A percentile compares a stretch with the other conserved stretches of the same genome.
These are phyloP conservation scores for Crepidotus variabilis DNA, from an alignment of 768 basidiomycete genomes.

Conservation along the genomic window DNA sequence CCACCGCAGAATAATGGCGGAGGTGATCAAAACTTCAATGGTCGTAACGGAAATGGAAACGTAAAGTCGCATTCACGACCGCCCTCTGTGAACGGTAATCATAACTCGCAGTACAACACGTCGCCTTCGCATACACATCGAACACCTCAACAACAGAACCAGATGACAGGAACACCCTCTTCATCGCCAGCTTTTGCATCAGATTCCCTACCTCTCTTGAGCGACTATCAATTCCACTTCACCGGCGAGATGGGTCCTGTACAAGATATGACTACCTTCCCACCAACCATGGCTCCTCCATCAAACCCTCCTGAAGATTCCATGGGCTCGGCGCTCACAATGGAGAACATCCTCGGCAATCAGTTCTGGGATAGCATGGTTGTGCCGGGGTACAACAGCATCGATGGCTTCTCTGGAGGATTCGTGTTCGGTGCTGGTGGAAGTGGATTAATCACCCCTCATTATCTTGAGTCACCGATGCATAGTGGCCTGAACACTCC, in stretches of 20 bases:
- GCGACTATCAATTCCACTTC: slow-evolving; percentile 55
- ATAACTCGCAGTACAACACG: slow-evolving; percentile 13
- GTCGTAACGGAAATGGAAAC: slow-evolving; percentile 1
- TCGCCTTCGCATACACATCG: background rate
- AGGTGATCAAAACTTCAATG: background rate
- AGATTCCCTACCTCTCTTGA: slow-evolving; percentile 11
- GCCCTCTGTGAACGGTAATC: slow-evolving; percentile 8
- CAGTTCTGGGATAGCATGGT: slow-evolving; percentile 89
- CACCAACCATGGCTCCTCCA: slow-evolving; percentile 74
- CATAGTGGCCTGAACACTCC: slow-evolving; percentile 56
- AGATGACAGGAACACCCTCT: background rate
- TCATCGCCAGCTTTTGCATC: background rate
- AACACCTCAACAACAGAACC: background rate
- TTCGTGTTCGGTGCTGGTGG: slow-evolving; percentile 85
- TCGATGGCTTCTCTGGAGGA: slow-evolving; percentile 82
- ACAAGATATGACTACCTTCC: slow-evolving; percentile 79
- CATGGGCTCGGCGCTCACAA: slow-evolving; percentile 51
- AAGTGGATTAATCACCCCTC: slow-evolving; percentile 79
- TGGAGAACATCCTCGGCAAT: slow-evolving; percentile 78
- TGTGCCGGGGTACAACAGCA: slow-evolving; percentile 79
- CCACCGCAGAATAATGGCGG: background rate
- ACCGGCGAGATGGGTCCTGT: slow-evolving; percentile 84
- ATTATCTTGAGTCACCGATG: slow-evolving; percentile 54
- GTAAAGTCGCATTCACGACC: background rate
- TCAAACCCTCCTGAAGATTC: slow-evolving; percentile 28